Evolutionary conservation across 176 grass and related monocot genomes (phyloP).

Genomic region (Avena insularis): DNA sequence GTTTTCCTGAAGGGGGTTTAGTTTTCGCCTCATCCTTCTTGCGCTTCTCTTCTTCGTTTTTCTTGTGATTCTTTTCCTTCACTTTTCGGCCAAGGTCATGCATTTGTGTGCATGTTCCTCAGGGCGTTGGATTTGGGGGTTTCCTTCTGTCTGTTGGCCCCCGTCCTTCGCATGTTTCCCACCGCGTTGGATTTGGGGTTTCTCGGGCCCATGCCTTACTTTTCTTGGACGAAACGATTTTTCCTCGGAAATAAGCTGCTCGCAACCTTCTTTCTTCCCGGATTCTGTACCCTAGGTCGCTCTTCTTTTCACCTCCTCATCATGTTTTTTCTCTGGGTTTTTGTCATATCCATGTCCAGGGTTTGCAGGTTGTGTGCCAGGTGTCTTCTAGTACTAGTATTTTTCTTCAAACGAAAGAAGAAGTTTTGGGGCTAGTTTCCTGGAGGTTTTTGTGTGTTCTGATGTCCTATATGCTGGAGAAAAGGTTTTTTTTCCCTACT

Average conservation of each 20-base stretch:
- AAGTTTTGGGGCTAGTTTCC: neutral
- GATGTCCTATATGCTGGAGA: neutral
- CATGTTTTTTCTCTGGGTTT: neutral
- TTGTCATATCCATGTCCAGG: neutral
- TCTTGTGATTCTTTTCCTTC: neutral
- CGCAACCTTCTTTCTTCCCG: neutral
- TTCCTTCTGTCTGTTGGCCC: neutral
- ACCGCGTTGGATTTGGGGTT: neutral
- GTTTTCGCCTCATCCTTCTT: neutral
- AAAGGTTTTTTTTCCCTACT: neutral
- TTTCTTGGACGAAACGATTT: neutral
- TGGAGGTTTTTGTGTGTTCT: neutral
- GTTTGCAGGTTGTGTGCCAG: neutral
- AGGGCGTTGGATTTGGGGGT: neutral
- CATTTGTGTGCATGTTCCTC: slow-evolving; percentile 32
- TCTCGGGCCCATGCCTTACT: neutral
- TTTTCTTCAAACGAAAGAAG: neutral
- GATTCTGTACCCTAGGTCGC: neutral
- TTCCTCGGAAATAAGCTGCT: neutral
- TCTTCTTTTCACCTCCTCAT: neutral
- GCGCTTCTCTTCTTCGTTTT: neutral
- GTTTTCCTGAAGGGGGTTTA: neutral
- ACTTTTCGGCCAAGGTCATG: neutral
- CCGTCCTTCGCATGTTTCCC: neutral
- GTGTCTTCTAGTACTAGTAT: neutral